Conservation (phyloP, 129 eudicot genomes). For the Arctium minus region DNA sequence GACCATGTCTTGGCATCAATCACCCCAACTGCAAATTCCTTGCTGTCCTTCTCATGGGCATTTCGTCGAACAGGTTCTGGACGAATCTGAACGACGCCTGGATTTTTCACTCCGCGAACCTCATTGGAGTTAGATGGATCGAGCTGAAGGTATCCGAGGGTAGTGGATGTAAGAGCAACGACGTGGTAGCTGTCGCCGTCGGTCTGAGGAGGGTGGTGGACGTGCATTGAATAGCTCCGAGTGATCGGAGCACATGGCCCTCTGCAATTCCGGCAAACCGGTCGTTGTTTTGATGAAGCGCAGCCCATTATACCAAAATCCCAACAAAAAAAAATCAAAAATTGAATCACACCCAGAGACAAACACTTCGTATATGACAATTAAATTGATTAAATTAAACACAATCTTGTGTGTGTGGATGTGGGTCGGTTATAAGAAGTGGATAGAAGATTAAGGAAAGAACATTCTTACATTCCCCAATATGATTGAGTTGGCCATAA, state of each 20-base stretch:
- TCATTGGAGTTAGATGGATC: constrained; percentile 20
- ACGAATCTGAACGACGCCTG: constrained; percentile 2
- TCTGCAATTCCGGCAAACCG: constrained; percentile 62
- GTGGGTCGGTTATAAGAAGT: constrained; percentile 3
- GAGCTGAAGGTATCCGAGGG: constrained; percentile 53
- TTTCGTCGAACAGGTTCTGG: constrained; percentile 13
- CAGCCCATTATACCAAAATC: constrained; percentile 62
- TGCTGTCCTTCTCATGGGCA: constrained; percentile 5
- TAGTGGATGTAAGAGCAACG: constrained; percentile 66
- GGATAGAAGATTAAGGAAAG: constrained; percentile 16
- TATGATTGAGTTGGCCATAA: constrained; percentile 17
- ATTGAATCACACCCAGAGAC: not conserved
- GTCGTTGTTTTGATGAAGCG: constrained; percentile 56
- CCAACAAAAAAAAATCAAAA: not conserved
- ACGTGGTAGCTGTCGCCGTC: constrained; percentile 58
- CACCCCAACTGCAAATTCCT: constrained; percentile 49
- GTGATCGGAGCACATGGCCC: constrained; percentile 49
- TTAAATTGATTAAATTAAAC: not conserved
- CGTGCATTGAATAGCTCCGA: constrained; percentile 86
- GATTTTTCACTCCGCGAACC: not conserved
- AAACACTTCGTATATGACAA: not conserved
- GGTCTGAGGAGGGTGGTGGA: constrained; percentile 46
- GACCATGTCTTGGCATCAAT: constrained; percentile 94
- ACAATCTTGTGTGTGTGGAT: constrained; percentile 5
- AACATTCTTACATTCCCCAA: constrained; percentile 56